Percentiles rank a stretch among this genome's conserved stretches.
phyloP scores from a whole-genome alignment of 495 filamentous ascomycete species.

The Aspergillus coremiiformis region DNA sequence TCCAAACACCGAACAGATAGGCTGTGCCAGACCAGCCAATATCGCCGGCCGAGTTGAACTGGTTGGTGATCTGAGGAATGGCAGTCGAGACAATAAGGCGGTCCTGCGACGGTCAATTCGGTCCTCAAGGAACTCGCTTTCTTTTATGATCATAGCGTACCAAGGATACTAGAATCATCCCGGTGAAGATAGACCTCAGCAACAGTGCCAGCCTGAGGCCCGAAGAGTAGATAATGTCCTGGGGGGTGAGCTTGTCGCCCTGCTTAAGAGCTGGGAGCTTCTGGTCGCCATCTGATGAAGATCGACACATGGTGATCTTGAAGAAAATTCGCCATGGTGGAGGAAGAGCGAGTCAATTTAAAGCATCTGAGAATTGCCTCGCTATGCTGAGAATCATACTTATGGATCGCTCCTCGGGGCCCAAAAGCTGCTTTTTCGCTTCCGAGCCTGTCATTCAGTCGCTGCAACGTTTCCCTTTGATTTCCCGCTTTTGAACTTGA shows the following conservation, averaged over 20 bases:
- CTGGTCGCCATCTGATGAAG: background rate
- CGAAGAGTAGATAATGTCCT: background rate
- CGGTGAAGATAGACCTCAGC: background rate
- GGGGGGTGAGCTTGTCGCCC: background rate
- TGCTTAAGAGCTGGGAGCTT: background rate
- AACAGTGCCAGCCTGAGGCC: background rate
- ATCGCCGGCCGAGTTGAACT: constrained; percentile 25
- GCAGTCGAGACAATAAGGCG: constrained; percentile 16
- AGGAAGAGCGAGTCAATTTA: background rate
- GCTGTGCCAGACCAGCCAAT: constrained; percentile 47
- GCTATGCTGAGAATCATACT: background rate
- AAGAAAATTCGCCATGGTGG: background rate
- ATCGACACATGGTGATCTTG: background rate
- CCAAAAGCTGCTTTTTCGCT: background rate
- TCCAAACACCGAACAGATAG: constrained; percentile 41
- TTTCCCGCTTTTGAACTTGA: background rate
- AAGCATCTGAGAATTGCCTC: background rate
- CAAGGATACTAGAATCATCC: constrained; percentile 4
- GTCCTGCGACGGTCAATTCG: constrained; percentile 28
- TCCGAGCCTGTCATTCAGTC: background rate
- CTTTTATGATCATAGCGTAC: constrained; percentile 29
- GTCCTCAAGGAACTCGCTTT: background rate
- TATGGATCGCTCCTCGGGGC: background rate
- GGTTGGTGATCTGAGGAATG: constrained; percentile 21
- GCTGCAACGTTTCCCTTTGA: background rate